Percentiles rank a stretch among this genome's conserved stretches.
Conservation (phyloP, 2,329 filamentous ascomycete genomes). For the Biscogniauxia marginata region DNA sequence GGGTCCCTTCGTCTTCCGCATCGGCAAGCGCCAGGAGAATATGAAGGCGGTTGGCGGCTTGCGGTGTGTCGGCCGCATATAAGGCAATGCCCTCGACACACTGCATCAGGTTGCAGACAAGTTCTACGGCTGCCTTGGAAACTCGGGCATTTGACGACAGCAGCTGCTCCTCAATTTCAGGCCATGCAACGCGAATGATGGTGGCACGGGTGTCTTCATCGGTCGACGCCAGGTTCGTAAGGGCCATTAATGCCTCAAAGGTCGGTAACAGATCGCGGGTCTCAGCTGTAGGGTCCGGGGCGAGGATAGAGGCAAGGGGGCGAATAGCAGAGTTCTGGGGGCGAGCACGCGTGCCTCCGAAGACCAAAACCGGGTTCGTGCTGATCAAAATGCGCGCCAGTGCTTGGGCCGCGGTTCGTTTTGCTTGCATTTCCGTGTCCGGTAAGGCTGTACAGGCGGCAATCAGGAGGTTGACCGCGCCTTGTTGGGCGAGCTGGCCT, state of each 20-base stretch:
- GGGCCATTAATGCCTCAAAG: conserved; percentile 86
- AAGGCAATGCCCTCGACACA: conserved; percentile 63
- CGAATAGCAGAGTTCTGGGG: conserved; percentile 79
- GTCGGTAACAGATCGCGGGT: conserved; percentile 79
- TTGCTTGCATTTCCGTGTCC: conserved; percentile 45
- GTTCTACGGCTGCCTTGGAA: conserved; percentile 79
- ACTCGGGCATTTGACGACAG: conserved; percentile 74
- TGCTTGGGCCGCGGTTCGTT: conserved; percentile 70
- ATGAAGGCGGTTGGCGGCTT: conserved; percentile 73
- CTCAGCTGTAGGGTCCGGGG: conserved; percentile 59
- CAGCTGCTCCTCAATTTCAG: conserved; percentile 78
- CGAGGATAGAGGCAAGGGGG: conserved; percentile 73
- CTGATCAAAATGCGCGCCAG: conserved; percentile 84
- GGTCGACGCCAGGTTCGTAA: conserved; percentile 88
- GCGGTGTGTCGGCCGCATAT: conserved; percentile 65
- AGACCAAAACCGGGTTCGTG: conserved; percentile 80
- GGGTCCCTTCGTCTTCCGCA: conserved; percentile 74
- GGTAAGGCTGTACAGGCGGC: conserved; percentile 64
- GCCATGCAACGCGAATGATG: conserved; percentile 74
- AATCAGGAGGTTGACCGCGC: conserved; percentile 83
- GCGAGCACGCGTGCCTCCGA: conserved; percentile 71
- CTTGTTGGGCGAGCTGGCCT: conserved; percentile 84
- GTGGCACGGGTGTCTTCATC: conserved; percentile 64
- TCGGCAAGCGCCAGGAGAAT: conserved; percentile 86
- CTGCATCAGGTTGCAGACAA: conserved; percentile 87